Base-by-base conservation (phyloP, 1,284 basidiomycete species). In the Macrocystidia cucumis region DNA sequence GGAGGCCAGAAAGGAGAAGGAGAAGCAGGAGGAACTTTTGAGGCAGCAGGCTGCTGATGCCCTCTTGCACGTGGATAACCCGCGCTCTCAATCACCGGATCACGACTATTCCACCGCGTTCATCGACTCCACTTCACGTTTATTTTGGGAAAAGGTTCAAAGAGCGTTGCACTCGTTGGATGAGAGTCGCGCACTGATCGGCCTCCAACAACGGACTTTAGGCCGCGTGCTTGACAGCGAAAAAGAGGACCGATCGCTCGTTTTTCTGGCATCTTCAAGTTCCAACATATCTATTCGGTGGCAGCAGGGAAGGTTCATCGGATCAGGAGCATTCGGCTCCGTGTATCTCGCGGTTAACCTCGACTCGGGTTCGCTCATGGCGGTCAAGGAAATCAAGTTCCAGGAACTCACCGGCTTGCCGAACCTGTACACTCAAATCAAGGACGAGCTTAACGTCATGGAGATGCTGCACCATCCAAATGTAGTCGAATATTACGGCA, bases 261-360 rank as follows among this genome's bases (percentile, higher is more conserved):
- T 92, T 5, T 92, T 91, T 65, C 74, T 96, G 32, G 92, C 95
- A 1, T 90, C 89, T 1, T 90, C 90, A 9, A 84, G 84, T 33
- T 93, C 91, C 30, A 96, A 95, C 49, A 91, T 98, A 42, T 91
- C 92, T 3, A 87, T 98, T 44, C 82, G 91, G 20, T 99, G 96
- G 96, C 96, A 98, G 59, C 96, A 98, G 59, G 93, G 95, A 21
- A 81, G 87, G 37, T 98, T 97, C 62, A 97, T 99, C 49, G 96
- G 96, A 33, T 84, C 92, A 21, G 96, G 96, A 14, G 95, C 96
- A 6, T 98, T 97, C 54, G 93, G 93, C 13, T 91, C 86, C 8
- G 96, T 99, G n/a, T 99, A 98, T 57, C 74, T 91, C 27, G 96
- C 93, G 13, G 89, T 98, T 62, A 98, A 98, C 55, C 73, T 98